Evolutionary conservation across 495 filamentous ascomycete species (phyloP).

Genomic region (Aspergillus heteromorphus): DNA sequence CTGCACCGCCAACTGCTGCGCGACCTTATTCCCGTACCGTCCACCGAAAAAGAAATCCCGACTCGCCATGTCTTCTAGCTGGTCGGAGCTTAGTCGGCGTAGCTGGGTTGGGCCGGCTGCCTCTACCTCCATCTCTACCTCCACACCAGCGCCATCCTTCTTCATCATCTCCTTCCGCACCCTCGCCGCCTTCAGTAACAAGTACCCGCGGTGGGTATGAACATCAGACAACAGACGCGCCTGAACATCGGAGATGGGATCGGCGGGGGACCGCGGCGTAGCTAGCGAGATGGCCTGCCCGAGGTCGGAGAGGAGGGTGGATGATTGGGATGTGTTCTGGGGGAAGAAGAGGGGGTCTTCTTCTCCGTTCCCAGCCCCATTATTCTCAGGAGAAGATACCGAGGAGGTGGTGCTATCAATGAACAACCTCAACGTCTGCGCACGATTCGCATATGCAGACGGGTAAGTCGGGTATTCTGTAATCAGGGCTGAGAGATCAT

Average conservation of each 20-base stretch:
- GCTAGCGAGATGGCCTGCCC: constrained; percentile 62
- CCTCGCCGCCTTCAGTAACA: constrained; percentile 62
- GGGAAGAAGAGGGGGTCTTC: constrained; percentile 19
- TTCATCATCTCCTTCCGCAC: constrained; percentile 20
- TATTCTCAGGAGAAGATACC: constrained; percentile 7
- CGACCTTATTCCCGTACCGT: constrained; percentile 72
- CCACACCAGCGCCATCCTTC: constrained; percentile 16
- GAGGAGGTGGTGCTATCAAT: constrained; percentile 14
- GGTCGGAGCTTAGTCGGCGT: constrained; percentile 37
- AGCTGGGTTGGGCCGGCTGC: constrained; percentile 28
- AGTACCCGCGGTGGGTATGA: constrained; percentile 70
- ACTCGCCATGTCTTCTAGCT: constrained; percentile 68
- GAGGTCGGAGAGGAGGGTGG: constrained; percentile 55
- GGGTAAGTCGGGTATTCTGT: constrained; percentile 60
- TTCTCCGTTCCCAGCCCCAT: constrained; percentile 1
- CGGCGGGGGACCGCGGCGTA: constrained; percentile 44
- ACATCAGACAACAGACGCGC: constrained; percentile 62
- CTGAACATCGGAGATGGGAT: constrained; percentile 53
- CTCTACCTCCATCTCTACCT: background rate
- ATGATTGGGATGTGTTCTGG: constrained; percentile 15
- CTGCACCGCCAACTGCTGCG: constrained; percentile 67
- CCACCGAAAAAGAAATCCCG: constrained; percentile 71
- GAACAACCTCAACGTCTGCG: constrained; percentile 59
- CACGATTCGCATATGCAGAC: constrained; percentile 70
- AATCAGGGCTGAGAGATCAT: constrained; percentile 50